These are phyloP conservation scores for Septoria linicola DNA, from an alignment of 2,329 filamentous ascomycete genomes.

Conservation along the genomic window DNA sequence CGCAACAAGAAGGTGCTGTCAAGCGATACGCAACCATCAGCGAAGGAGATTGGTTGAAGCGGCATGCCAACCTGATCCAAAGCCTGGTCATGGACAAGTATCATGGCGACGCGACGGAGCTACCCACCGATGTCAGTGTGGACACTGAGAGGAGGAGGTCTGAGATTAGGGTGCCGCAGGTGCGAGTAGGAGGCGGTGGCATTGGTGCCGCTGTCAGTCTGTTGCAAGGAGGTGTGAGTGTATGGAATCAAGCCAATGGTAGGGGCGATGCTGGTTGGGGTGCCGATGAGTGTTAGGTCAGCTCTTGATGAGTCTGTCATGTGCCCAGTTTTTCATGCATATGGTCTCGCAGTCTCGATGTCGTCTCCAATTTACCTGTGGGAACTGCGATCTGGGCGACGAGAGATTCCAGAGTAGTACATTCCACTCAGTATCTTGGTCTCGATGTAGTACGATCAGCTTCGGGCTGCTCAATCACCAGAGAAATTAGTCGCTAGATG, in stretches of 20 bases:
- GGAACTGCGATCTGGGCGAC: too few species aligned
- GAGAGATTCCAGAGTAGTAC: too few species aligned
- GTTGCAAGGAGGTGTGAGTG: slow-evolving; percentile 27
- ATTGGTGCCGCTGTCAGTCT: slow-evolving; percentile 31
- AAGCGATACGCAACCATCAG: slow-evolving; percentile 52
- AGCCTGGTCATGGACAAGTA: slow-evolving; percentile 59
- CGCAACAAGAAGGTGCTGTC: slow-evolving; percentile 24
- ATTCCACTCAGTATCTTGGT: too few species aligned
- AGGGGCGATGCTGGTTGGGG: slow-evolving; percentile 25
- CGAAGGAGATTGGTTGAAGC: slow-evolving; percentile 59
- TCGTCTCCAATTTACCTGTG: too few species aligned
- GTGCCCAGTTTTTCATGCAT: too few species aligned
- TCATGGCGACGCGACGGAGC: slow-evolving; percentile 43
- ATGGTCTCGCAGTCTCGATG: too few species aligned
- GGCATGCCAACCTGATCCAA: slow-evolving; percentile 62
- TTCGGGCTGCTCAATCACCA: too few species aligned
- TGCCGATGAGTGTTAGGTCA: slow-evolving; percentile 20
- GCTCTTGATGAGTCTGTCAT: too few species aligned
- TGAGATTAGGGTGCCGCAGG: slow-evolving; percentile 19
- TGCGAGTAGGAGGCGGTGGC: slow-evolving; percentile 26
- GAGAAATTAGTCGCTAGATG: too few species aligned
- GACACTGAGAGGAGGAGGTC: slow-evolving; percentile 37
- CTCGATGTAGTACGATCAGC: too few species aligned
- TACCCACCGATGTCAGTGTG: slow-evolving; percentile 45
- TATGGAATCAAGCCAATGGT: slow-evolving; percentile 30